Percentiles rank a stretch among this genome's conserved stretches.
phyloP scores from a whole-genome alignment of 208 protist genomes.

The Jaenimonas drosophilae region DNA sequence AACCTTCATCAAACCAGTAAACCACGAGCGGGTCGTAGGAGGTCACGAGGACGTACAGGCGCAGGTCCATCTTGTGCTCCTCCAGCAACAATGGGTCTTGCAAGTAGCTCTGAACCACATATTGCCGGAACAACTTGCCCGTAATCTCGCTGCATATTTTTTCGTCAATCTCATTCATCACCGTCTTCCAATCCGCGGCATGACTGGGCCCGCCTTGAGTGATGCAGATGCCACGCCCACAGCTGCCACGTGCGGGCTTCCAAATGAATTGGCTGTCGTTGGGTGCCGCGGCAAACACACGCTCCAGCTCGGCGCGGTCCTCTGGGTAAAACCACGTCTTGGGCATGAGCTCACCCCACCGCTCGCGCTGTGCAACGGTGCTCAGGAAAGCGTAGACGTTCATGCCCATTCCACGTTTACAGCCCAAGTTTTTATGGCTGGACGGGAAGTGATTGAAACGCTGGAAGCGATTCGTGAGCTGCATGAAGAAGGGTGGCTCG shows the following conservation, averaged over 20 bases:
- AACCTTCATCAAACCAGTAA: slow-evolving; percentile 89
- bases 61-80: slow-evolving; percentile 92
- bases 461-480: slow-evolving; percentile 12
- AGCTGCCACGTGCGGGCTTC: slow-evolving; percentile 87
- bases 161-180: slow-evolving; percentile 46
- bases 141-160: slow-evolving; percentile 6
- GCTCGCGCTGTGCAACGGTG: not conserved
- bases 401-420: slow-evolving; percentile 71
- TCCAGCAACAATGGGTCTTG: slow-evolving; percentile 89
- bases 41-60: slow-evolving; percentile 91
- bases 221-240: slow-evolving; percentile 80
- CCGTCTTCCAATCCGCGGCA: slow-evolving; percentile 25
- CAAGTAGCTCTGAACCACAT: slow-evolving; percentile 93
- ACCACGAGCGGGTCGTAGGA: slow-evolving; percentile 83
- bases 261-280: slow-evolving; percentile 60
- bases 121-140: slow-evolving; percentile 19
- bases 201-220: slow-evolving; percentile 34
- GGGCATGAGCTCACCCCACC: slow-evolving; percentile 16
- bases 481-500: not conserved
- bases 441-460: slow-evolving; percentile 84
- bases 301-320: slow-evolving; percentile 36
- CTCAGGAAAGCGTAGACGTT: slow-evolving; percentile 18
- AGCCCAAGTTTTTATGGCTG: slow-evolving; percentile 72
- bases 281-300: slow-evolving; percentile 22
- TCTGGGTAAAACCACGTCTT: slow-evolving; percentile 78